These are phyloP conservation scores for Leavenworthia alabamica DNA, from an alignment of 345 rosid genomes.

Conservation along the genomic window DNA sequence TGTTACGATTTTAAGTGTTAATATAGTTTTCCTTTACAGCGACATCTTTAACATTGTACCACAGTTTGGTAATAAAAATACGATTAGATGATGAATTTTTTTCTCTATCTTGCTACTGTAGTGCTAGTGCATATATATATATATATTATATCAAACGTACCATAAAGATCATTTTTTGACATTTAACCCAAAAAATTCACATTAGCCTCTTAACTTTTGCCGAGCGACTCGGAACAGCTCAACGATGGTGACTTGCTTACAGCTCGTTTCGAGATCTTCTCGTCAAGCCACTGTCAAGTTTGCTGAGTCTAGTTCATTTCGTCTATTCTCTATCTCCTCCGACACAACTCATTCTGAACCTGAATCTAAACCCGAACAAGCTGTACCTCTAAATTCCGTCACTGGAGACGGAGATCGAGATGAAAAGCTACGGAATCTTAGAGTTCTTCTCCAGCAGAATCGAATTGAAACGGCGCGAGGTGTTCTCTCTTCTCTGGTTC, in stretches of 20 bases:
- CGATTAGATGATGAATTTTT: not conserved
- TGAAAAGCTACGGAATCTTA: conserved; percentile 39
- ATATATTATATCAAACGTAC: too few species aligned
- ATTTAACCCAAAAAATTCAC: not conserved
- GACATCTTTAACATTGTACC: too few species aligned
- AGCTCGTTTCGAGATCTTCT: conserved; percentile 17
- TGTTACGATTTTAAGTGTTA: not conserved
- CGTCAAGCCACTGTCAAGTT: not conserved
- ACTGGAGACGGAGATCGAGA: conserved; percentile 30
- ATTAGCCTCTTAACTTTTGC: not conserved
- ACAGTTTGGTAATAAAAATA: not conserved
- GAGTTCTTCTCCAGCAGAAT: conserved; percentile 49
- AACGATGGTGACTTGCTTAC: conserved; percentile 20
- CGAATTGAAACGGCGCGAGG: conserved; percentile 40
- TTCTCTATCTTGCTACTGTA: not conserved
- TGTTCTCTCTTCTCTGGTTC: conserved; percentile 39
- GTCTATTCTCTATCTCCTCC: conserved; percentile 15
- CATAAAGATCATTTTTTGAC: too few species aligned
- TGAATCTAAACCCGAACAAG: not conserved
- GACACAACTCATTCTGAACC: not conserved
- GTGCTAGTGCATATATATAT: not conserved
- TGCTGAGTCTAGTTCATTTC: conserved; percentile 7
- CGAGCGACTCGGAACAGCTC: not conserved
- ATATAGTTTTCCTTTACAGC: not conserved
- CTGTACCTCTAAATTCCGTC: not conserved